Evolutionary conservation across 2,329 filamentous ascomycete genomes (phyloP).

Genomic region (Colletotrichum horii): DNA sequence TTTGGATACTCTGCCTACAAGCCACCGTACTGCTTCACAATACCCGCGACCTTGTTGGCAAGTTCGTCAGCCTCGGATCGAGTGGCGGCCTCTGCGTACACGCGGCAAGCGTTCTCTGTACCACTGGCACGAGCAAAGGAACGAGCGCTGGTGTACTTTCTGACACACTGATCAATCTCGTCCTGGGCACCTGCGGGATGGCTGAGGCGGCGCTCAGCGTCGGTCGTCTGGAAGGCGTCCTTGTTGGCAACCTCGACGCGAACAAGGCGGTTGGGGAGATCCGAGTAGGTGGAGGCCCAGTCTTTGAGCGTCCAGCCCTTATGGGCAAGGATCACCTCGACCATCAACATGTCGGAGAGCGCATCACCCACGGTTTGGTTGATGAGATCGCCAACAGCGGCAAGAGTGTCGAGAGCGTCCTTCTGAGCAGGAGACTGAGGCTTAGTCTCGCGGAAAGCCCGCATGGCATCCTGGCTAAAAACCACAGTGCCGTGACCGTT

Average conservation of each 20-base stretch:
- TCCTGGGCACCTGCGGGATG: slow-evolving; percentile 80
- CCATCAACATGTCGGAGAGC: slow-evolving; percentile 92
- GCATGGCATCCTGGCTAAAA: slow-evolving; percentile 85
- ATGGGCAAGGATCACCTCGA: slow-evolving; percentile 95
- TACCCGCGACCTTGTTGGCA: slow-evolving; percentile 79
- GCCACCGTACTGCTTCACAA: slow-evolving; percentile 68
- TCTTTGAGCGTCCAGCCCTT: slow-evolving; percentile 90
- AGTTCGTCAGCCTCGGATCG: slow-evolving; percentile 90
- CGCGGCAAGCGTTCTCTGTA: slow-evolving; percentile 93
- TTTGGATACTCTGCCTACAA: background rate
- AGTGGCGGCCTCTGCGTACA: slow-evolving; percentile 94
- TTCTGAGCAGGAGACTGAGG: slow-evolving; percentile 93
- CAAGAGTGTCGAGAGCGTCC: slow-evolving; percentile 83
- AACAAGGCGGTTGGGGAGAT: slow-evolving; percentile 94
- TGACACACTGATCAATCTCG: slow-evolving; percentile 85
- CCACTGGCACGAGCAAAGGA: slow-evolving; percentile 92
- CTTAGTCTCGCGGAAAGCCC: slow-evolving; percentile 77
- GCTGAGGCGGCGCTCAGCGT: slow-evolving; percentile 88
- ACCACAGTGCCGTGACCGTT: slow-evolving; percentile 97
- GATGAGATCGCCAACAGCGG: slow-evolving; percentile 86
- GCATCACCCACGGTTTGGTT: slow-evolving; percentile 98
- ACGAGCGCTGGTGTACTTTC: slow-evolving; percentile 88
- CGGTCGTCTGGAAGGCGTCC: slow-evolving; percentile 87
- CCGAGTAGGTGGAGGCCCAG: slow-evolving; percentile 91
- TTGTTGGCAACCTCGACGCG: slow-evolving; percentile 90